These are phyloP conservation scores for Tetrapisispora iriomotensis DNA, from an alignment of 805 yeast species.

Conservation along the genomic window DNA sequence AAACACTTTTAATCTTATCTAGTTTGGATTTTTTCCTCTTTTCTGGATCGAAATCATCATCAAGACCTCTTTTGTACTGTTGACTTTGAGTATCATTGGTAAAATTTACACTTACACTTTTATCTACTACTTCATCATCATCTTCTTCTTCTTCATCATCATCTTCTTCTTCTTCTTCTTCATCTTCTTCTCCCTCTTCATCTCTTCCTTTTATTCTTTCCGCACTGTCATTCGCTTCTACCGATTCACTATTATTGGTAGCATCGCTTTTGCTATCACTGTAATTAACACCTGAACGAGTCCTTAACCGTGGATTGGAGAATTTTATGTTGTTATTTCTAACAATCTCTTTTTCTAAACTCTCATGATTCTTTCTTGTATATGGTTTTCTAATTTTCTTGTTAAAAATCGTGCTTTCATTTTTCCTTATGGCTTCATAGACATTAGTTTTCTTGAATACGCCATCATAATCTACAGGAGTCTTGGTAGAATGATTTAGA, in stretches of 20 bases:
- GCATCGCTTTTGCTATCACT: background rate
- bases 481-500: slow-evolving; percentile 6
- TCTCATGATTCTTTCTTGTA: slow-evolving; percentile 1
- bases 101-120: slow-evolving; percentile 5
- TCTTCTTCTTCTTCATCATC: slow-evolving; percentile 4
- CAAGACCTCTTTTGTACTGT: background rate
- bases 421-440: slow-evolving; percentile 4
- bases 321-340: background rate
- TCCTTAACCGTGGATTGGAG: background rate
- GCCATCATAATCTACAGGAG: slow-evolving; percentile 59
- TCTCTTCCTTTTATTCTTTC: background rate
- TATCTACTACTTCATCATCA: slow-evolving; percentile 6
- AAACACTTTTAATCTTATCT: background rate
- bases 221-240: too few relatives aligned
- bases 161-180: background rate
- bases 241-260: background rate
- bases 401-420: slow-evolving; percentile 2
- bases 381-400: slow-evolving; percentile 4
- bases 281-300: background rate
- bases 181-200: background rate
- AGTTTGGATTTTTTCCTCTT: background rate
- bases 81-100: background rate
- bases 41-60: slow-evolving; percentile 4
- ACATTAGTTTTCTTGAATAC: slow-evolving; percentile 31
- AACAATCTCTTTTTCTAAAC: background rate